Percentiles rank a stretch among this genome's conserved stretches.
These are phyloP conservation scores for Aleurites moluccanus DNA, from an alignment of 441 rosid genomes.

Conservation along the genomic window DNA sequence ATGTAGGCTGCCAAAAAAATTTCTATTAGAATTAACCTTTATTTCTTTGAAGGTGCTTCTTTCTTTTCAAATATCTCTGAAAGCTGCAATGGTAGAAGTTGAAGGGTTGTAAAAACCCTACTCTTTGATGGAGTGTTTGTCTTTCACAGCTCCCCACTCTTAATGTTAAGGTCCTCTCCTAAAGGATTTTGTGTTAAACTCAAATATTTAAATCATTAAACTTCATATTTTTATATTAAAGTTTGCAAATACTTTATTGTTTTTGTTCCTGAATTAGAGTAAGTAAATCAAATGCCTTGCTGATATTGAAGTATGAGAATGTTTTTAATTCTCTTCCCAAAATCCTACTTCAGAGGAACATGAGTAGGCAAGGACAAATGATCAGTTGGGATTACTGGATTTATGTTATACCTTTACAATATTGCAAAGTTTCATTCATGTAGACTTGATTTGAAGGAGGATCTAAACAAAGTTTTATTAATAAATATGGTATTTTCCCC, in stretches of 20 bases:
- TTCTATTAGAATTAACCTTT: neutral
- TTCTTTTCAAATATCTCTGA: neutral
- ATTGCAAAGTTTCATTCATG: neutral
- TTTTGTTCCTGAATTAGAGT: too few relatives aligned
- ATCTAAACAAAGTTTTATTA: conserved; percentile 1
- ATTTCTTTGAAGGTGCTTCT: neutral
- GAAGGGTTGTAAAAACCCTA: neutral
- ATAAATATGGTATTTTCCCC: neutral
- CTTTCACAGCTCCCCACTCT: neutral
- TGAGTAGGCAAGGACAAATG: too few relatives aligned
- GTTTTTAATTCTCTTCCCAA: too few relatives aligned
- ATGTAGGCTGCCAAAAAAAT: neutral
- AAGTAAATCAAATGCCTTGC: too few relatives aligned
- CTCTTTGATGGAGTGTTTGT: neutral
- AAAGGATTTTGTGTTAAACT: neutral
- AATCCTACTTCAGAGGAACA: too few relatives aligned
- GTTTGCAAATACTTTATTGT: too few relatives aligned
- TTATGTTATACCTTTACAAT: neutral
- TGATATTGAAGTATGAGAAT: too few relatives aligned
- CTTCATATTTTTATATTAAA: neutral
- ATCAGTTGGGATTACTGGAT: too few relatives aligned
- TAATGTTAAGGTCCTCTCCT: neutral
- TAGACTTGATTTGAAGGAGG: neutral
- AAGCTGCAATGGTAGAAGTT: neutral
- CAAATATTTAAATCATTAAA: neutral